Evolutionary conservation across 768 basidiomycete genomes (phyloP).

Genomic region (Melanogaster broomeanus): DNA sequence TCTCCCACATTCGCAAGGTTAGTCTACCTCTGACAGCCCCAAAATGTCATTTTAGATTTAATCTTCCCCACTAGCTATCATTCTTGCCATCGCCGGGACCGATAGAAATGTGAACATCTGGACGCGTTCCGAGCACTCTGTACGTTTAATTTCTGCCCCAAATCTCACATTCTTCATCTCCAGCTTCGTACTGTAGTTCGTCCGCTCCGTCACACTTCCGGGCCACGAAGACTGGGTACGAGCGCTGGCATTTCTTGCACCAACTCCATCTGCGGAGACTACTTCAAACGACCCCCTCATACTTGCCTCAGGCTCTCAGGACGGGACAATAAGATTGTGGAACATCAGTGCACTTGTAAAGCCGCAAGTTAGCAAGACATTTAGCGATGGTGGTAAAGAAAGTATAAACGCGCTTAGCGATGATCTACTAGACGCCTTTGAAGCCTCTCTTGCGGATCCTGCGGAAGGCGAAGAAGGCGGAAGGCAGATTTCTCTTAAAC

Average conservation of each 20-base stretch:
- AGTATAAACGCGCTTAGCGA: constrained; percentile 47
- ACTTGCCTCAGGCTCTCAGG: constrained; percentile 94
- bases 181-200: constrained; percentile 44
- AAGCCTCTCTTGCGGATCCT: constrained; percentile 73
- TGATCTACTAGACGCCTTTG: constrained; percentile 86
- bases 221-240: constrained; percentile 99
- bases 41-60: neutral
- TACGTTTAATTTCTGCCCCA: constrained; percentile 31
- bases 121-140: constrained; percentile 60
- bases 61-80: constrained; percentile 41
- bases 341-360: constrained; percentile 60
- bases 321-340: constrained; percentile 93
- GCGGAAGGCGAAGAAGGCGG: constrained; percentile 78
- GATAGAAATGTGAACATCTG: constrained; percentile 79
- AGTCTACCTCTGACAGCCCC: constrained; percentile 10
- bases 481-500: constrained; percentile 85
- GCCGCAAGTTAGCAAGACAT: constrained; percentile 8
- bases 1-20: constrained; percentile 74
- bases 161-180: constrained; percentile 1
- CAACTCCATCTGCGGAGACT: constrained; percentile 20
- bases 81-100: constrained; percentile 86
- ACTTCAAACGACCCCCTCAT: constrained; percentile 47
- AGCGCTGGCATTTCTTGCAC: constrained; percentile 64
- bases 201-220: constrained; percentile 55
- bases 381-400: constrained; percentile 15